Evolutionary conservation across 345 rosid species (phyloP), one percentile per base, ranked within the genome.

Genomic region (Combretum micranthum): DNA sequence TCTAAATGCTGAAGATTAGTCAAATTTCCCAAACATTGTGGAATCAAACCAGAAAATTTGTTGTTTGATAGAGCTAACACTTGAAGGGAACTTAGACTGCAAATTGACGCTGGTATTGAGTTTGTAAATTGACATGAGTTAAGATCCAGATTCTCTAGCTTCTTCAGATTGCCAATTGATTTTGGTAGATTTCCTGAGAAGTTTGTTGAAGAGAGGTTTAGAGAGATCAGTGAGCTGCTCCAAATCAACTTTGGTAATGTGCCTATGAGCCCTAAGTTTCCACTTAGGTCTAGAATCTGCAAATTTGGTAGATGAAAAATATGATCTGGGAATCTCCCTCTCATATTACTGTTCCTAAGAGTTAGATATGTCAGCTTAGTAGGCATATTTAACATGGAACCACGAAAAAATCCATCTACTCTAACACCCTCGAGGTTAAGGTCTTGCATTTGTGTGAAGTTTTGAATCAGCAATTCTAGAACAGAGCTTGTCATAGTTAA

Each of bases 321-420:
- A 11, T 44, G 44, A 9, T 15, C 25, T 14, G 73, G 71, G 14
- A 75, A 55, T 1, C 37, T 42, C 1, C 70, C 68, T n/a, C 4
- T 19, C 20, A 67, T n/a, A 2, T 0, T 0, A 25, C 57, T 51
- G 1, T 0, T 0, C 0, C 0, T 0, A 4, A 71, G 63, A 43
- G 42, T 12, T 8, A 75, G 58, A 20, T 5, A 3, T 10, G 19
- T 15, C 21, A 70, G 1, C 18, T 72, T 49, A 23, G 55, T 44
- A 23, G 70, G 56, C 8, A 63, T 1, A 37, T 64, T 70, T 22
- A 46, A 5, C 12, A 60, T 52, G n/a, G 62, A 57, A 50, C n/a
- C 3, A 15, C 51, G 37, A n/a, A 2, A 9, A 20, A 47, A 32
- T 0, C 52, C 18, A 11, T 48, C 37, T 62, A 69, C 50, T 14